Evolutionary conservation across 106 monocot genomes (phyloP), one percentile per base, ranked within the genome.

Genomic region (Platanthera guangdongensis): DNA sequence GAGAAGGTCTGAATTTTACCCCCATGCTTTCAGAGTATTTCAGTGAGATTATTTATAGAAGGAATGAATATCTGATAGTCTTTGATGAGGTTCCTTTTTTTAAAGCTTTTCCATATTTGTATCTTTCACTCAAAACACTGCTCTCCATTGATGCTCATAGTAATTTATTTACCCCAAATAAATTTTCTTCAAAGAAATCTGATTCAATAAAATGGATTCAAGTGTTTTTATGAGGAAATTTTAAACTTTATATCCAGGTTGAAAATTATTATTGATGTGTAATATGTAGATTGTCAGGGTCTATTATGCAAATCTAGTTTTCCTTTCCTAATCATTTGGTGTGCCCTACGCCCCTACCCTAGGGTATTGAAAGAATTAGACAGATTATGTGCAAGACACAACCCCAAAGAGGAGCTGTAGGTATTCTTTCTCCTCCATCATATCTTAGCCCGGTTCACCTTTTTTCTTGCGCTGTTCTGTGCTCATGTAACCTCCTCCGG

Each of bases 1-100:
- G 77, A 79, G 13, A 86, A 89, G 68, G 88, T 81, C n/a, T 89
- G 77, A 60, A 51, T 32, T 51, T n/a, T 18, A 0, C 14, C 50
- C 46, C 8, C 72, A 51, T 65, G 32, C 65, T 65, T 65, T 3
- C 11, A 32, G 32, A 32, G 32, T 30, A 19, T 32, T 39, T 65
- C 11, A 32, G 10, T 63, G 32, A 30, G 65, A 32, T 65, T 30
- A 65, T 65, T 65, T 3, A 65, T 65, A 60, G 19, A 21, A 60
- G 21, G 8, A 15, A 55, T 39, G 39, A 39, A 39, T 39, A 39
- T 63, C 62, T 63, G 18, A 6, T 21, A 63, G 62, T 63, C 62
- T 63, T 63, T 63, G 62, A 63, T 63, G 62, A 63, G 62, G 22
- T 25, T 22, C 22, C 21, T 8, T n/a, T 13, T 55, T 63, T 21